These are phyloP conservation scores for Fusarium falciforme DNA, from an alignment of 2,329 filamentous ascomycete species.

Conservation along the genomic window DNA sequence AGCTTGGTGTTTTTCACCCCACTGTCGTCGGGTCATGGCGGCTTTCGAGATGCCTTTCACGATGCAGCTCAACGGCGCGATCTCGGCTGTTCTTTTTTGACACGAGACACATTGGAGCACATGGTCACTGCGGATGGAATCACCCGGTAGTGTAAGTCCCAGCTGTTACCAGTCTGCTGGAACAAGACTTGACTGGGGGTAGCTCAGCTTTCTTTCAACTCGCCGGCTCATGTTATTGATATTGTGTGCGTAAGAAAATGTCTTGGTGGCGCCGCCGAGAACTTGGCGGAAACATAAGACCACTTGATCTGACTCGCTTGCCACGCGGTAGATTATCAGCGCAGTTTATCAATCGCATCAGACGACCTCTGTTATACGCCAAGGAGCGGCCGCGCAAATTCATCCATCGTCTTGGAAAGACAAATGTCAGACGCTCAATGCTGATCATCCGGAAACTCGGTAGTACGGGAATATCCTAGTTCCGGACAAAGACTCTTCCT, in stretches of 20 bases:
- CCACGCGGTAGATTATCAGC: neutral
- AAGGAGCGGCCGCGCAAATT: neutral
- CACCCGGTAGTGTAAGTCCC: neutral
- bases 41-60: neutral
- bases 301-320: neutral
- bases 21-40: neutral
- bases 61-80: neutral
- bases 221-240: neutral
- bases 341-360: slow-evolving; percentile 7
- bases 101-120: neutral
- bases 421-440: neutral
- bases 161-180: neutral
- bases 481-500: neutral
- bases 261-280: neutral
- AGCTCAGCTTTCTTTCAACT: neutral
- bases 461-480: neutral
- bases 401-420: neutral
- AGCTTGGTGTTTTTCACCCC: neutral
- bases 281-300: neutral
- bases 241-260: neutral
- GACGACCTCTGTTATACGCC: neutral
- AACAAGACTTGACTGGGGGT: neutral
- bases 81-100: neutral
- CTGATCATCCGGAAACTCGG: neutral
- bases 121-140: neutral